These are phyloP conservation scores for Phytophthora meadii DNA, from an alignment of 352 stramenopile species.

Conservation along the genomic window DNA sequence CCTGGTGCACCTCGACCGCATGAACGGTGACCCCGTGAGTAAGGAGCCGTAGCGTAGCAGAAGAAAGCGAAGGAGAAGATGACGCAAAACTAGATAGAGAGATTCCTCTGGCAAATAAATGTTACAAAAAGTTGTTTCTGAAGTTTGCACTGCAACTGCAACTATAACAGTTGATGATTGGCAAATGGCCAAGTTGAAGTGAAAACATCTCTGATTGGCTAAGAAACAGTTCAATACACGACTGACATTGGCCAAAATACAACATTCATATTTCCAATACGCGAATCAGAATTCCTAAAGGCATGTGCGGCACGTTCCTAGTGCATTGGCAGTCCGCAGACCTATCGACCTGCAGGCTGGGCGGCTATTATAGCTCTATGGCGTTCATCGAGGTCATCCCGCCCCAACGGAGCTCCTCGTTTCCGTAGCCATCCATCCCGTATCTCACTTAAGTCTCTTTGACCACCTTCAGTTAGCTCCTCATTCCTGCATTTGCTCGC, in stretches of 20 bases:
- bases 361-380: constrained; percentile 26
- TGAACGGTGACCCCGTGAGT: constrained; percentile 26
- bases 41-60: constrained; percentile 30
- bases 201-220: constrained; percentile 38
- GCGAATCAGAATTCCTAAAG: constrained; percentile 54
- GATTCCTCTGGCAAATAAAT: constrained; percentile 7
- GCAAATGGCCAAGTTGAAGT: constrained; percentile 28
- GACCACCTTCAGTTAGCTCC: neutral
- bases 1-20: constrained; percentile 82
- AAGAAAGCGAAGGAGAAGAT: constrained; percentile 3
- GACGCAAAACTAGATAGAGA: constrained; percentile 37
- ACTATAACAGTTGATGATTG: no score
- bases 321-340: constrained; percentile 8
- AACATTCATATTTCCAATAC: neutral
- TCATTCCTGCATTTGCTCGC: constrained; percentile 76
- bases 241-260: constrained; percentile 33
- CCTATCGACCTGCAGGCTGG: constrained; percentile 28
- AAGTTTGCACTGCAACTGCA: constrained; percentile 9
- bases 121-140: constrained; percentile 19
- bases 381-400: constrained; percentile 40
- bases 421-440: constrained; percentile 12
- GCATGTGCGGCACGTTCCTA: constrained; percentile 57
- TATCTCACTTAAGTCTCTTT: neutral
- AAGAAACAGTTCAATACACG: neutral
- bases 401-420: constrained; percentile 11